Evolutionary conservation across 2,329 filamentous ascomycete genomes (phyloP), one percentile per base, ranked within the genome.

Genomic region (Claviceps purpurea): DNA sequence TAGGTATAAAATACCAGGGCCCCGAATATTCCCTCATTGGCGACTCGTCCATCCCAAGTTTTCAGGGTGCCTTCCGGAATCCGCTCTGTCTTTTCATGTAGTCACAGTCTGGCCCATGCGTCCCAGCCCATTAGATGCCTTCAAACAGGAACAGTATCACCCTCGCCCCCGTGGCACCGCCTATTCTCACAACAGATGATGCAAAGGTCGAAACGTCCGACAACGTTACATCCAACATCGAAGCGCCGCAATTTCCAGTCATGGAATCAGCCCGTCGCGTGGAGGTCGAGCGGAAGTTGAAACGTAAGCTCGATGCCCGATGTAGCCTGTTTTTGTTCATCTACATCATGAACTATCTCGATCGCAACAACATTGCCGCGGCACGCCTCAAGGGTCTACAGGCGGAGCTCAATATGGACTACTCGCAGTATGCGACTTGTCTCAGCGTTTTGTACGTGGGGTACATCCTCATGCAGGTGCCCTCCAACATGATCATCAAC

Each of bases 291-390:
- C 78, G 76, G 64, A 74, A 72, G 39, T 68, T 90, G 59, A 76
- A 81, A 64, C 76, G 81, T 58, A 89, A 88, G 68, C 81, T 89
- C 51, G 86, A 89, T 62, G 59, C 75, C 20, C 75, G 84, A 54
- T 89, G 64, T 70, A 82, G 64, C 70, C 77, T 85, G 58, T 77
- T 89, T 53, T 78, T 89, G 47, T 64, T 88, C 57, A 85, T 89
- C 70, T 89, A 88, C 61, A 86, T 89, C 63, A 73, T 70, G 65
- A 88, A 89, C 67, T 89, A 87, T 64, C 71, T 82, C 34, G 81
- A 84, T 59, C 71, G 81, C 39, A 84, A 84, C 63, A 84, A 85
- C 64, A 84, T 86, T 56, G 81, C 81, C 2, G 75, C 81, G 1
- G 84, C 84, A 1, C 74, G 78, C 22, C 71, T 87, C 50, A 78